Base-by-base conservation (phyloP, 2,329 filamentous ascomycete species). In the Claviceps africana region DNA sequence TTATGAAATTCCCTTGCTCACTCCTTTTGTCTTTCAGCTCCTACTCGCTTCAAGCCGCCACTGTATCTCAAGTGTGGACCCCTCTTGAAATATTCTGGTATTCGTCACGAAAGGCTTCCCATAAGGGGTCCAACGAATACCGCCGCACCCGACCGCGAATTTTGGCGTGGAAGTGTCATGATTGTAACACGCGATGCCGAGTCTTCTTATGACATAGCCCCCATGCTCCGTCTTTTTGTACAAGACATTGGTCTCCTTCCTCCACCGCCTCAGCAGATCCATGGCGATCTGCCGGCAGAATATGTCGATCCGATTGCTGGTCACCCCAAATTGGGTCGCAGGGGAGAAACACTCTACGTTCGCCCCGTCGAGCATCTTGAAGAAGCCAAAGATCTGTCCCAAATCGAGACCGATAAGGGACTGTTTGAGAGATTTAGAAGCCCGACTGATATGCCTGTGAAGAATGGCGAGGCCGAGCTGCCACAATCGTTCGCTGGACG, bases 81-180 rank as follows among this genome's bases (percentile, higher is more conserved):
- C 6, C 72, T 98, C 22, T 71, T 98, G 56, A 82, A 93, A 54
- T 98, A 95, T 65, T 91, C 85, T 52, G 93, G 94, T 21, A 81
- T 95, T 43, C 81, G 84, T 42, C 75, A 74, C 40, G 80, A 95
- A 67, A 71, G 73, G 60, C 62, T 70, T 47, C 61, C 70, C 0
- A 62, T 56, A 7, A 59, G 63, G 50, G 48, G 61, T 7, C 61
- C 59, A 42, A 61, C 56, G 22, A 53, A 58, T 13, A 58, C 51
- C 56, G 57, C 61, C 1, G 53, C 62, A 13, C 51, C 62, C 0
- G 82, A 88, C 44, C 78, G 81, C 50, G 88, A 95, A 60, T 82
- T 91, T 21, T 98, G 93, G 93, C 81, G 90, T 65, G 93, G 93
- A 5, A 94, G 82, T 55, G 77, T 97, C 53, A 89, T 98, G 88